phyloP scores from a whole-genome alignment of 768 basidiomycete species.

The Chalciporus pseudorubinellus region DNA sequence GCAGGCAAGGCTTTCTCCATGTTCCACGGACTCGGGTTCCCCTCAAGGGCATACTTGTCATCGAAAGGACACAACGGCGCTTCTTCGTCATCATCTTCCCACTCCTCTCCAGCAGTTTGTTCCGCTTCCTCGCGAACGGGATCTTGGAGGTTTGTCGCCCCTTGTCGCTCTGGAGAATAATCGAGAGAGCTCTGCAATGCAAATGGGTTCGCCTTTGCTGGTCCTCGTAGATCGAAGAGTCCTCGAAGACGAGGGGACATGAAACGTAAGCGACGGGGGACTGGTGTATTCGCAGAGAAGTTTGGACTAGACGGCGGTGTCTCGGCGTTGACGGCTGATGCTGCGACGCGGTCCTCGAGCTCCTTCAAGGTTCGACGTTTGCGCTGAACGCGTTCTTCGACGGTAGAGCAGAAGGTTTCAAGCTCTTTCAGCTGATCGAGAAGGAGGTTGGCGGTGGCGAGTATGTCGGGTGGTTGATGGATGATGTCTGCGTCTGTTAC shows the following conservation, averaged over 20 bases:
- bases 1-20: conserved; percentile 16
- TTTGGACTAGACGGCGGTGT: conserved; percentile 15
- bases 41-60: conserved; percentile 18
- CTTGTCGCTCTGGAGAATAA: conserved; percentile 19
- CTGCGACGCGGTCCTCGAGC: conserved; percentile 23
- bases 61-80: conserved; percentile 24
- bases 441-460: conserved; percentile 29
- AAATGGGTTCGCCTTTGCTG: conserved; percentile 23
- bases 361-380: conserved; percentile 23
- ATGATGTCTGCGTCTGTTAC: neutral
- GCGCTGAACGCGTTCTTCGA: conserved; percentile 22
- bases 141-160: neutral
- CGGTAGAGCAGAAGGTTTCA: conserved; percentile 19
- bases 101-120: conserved; percentile 8
- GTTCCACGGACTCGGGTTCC: conserved; percentile 1
- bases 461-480: conserved; percentile 19
- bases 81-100: conserved; percentile 26
- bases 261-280: conserved; percentile 9
- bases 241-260: conserved; percentile 31
- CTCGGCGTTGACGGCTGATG: conserved; percentile 5
- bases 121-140: conserved; percentile 7
- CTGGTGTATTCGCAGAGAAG: conserved; percentile 25
- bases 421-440: conserved; percentile 27
- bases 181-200: conserved; percentile 24
- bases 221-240: conserved; percentile 30